A percentile compares a stretch with the other conserved stretches of the same genome.
These are phyloP conservation scores for Eucalyptus regnans DNA, from an alignment of 345 rosid genomes.

Conservation along the genomic window DNA sequence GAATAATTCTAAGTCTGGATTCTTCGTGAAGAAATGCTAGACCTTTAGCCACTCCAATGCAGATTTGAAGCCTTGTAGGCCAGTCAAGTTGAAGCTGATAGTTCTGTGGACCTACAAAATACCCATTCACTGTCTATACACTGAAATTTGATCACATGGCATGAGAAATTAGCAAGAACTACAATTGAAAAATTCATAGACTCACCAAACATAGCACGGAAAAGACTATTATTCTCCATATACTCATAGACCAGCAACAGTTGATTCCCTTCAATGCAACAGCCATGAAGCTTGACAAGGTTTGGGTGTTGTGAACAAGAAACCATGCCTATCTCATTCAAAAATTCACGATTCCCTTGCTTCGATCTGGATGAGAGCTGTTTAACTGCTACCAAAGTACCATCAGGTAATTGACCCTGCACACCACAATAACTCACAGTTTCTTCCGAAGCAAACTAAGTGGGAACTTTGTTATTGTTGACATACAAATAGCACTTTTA, in stretches of 20 bases:
- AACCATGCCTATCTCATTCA: slow-evolving; percentile 59
- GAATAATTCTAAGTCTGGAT: slow-evolving; percentile 40
- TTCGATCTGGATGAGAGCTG: slow-evolving; percentile 62
- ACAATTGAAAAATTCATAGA: not conserved
- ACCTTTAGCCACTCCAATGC: slow-evolving; percentile 55
- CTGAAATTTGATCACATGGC: not conserved
- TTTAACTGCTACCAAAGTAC: slow-evolving; percentile 53
- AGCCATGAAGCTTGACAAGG: slow-evolving; percentile 64
- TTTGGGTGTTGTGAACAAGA: slow-evolving; percentile 65
- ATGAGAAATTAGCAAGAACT: not conserved
- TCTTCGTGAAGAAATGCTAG: slow-evolving; percentile 48
- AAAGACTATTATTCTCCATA: slow-evolving; percentile 59
- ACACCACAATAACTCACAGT: not conserved
- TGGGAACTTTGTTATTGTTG: not conserved
- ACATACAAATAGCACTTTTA: not conserved
- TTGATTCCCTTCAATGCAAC: slow-evolving; percentile 56
- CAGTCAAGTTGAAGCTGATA: slow-evolving; percentile 23
- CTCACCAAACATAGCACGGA: slow-evolving; percentile 49
- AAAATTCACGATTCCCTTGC: slow-evolving; percentile 66
- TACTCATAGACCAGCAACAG: slow-evolving; percentile 51
- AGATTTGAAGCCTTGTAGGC: slow-evolving; percentile 32
- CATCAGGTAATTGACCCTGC: slow-evolving; percentile 37
- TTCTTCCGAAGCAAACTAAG: not conserved
- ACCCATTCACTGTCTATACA: not conserved
- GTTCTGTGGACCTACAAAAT: slow-evolving; percentile 4